Evolutionary conservation across 2,329 filamentous ascomycete species (phyloP).

Genomic region (Laburnicola sp.): DNA sequence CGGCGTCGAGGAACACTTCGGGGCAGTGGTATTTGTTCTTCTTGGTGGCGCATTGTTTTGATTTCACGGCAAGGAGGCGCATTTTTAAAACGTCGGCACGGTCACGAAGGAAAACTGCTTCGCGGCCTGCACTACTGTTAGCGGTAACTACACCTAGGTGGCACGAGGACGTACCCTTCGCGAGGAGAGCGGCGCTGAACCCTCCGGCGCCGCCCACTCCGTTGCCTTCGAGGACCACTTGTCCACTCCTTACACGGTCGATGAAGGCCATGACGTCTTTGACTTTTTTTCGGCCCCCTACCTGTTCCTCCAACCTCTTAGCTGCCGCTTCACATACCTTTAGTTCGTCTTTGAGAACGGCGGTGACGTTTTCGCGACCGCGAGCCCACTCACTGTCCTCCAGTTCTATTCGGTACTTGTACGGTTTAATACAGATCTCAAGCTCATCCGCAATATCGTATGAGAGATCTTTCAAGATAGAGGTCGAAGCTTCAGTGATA

Average conservation of each 20-base stretch:
- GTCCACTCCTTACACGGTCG: slow-evolving; percentile 84
- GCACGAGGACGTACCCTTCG: slow-evolving; percentile 64
- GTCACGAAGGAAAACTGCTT: slow-evolving; percentile 92
- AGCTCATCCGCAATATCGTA: slow-evolving; percentile 98
- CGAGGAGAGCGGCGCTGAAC: slow-evolving; percentile 84
- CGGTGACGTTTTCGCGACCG: slow-evolving; percentile 79
- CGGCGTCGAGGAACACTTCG: slow-evolving; percentile 96
- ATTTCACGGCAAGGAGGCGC: slow-evolving; percentile 84
- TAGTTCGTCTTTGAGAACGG: slow-evolving; percentile 84
- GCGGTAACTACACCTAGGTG: neutral
- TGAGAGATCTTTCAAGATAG: slow-evolving; percentile 89
- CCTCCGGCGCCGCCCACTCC: slow-evolving; percentile 84
- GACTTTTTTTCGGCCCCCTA: slow-evolving; percentile 82
- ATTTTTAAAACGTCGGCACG: slow-evolving; percentile 88
- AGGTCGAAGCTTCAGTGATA: slow-evolving; percentile 88
- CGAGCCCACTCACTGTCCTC: slow-evolving; percentile 86
- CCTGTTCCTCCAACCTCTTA: slow-evolving; percentile 71
- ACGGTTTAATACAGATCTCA: slow-evolving; percentile 98
- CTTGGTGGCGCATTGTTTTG: slow-evolving; percentile 79
- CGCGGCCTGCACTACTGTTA: slow-evolving; percentile 65
- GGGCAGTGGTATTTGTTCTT: slow-evolving; percentile 97
- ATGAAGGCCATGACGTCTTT: slow-evolving; percentile 89
- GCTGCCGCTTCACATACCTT: slow-evolving; percentile 79
- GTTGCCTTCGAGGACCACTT: slow-evolving; percentile 82
- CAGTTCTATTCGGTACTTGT: slow-evolving; percentile 96